Evolutionary conservation across 805 yeast genomes (phyloP).

Genomic region (Debaryomyces maramus): DNA sequence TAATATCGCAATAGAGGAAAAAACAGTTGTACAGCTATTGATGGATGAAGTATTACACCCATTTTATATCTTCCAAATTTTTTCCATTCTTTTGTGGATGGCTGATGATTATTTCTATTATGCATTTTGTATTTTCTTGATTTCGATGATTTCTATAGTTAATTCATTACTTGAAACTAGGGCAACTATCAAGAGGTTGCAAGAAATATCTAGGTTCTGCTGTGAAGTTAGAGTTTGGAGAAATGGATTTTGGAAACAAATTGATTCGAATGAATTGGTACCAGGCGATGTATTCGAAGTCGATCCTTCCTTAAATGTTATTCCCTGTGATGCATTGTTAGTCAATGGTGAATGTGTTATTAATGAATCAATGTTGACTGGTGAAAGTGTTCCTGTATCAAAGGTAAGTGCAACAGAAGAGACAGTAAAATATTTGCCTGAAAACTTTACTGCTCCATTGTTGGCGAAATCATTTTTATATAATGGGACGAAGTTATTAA

Average conservation of each 20-base stretch:
- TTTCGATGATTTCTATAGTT: slow-evolving; percentile 75
- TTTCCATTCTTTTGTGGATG: slow-evolving; percentile 88
- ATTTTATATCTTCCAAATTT: slow-evolving; percentile 90
- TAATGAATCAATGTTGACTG: slow-evolving; percentile 98
- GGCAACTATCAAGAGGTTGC: slow-evolving; percentile 66
- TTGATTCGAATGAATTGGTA: slow-evolving; percentile 74
- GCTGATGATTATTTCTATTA: slow-evolving; percentile 91
- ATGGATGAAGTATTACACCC: slow-evolving; percentile 93
- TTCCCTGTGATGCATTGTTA: slow-evolving; percentile 90
- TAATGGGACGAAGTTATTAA: slow-evolving; percentile 85
- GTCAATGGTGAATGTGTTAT: slow-evolving; percentile 92
- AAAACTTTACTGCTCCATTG: slow-evolving; percentile 63
- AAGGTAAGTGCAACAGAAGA: slow-evolving; percentile 68
- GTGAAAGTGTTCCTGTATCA: slow-evolving; percentile 96
- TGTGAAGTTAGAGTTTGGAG: slow-evolving; percentile 88
- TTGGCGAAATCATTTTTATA: slow-evolving; percentile 76
- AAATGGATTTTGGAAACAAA: slow-evolving; percentile 88
- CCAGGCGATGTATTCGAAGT: slow-evolving; percentile 97
- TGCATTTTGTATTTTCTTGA: slow-evolving; percentile 87
- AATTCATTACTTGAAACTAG: slow-evolving; percentile 88
- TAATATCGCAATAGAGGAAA: slow-evolving; percentile 72
- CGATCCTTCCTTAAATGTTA: slow-evolving; percentile 68
- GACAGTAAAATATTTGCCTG: slow-evolving; percentile 53
- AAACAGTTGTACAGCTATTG: slow-evolving; percentile 61
- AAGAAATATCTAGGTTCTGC: slow-evolving; percentile 69